Evolutionary conservation across 768 basidiomycete genomes (phyloP), one percentile per base, ranked within the genome.

Genomic region (Infundibulicybe gibba): DNA sequence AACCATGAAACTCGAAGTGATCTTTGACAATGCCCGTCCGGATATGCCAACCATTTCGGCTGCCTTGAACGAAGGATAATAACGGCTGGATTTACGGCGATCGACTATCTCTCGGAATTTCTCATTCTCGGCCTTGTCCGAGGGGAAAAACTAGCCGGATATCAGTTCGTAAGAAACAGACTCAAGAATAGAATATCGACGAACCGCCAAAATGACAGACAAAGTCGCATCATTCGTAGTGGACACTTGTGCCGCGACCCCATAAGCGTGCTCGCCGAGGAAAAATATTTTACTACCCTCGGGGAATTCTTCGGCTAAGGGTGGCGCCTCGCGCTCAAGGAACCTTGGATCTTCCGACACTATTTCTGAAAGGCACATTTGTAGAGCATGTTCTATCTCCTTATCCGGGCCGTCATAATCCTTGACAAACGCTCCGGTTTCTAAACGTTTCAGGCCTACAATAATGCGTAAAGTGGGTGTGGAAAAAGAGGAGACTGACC

Each of bases 1-100:
- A 35, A 97, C 90, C 83, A 97, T 85, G 60, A 97, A 84, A 60
- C 90, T 95, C 10, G 95, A 94, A 0, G 92, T 90, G 54, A 99
- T 90, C 65, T 84, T 90, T 10, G 94, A 87, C 12, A 99, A 65
- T 1, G 90, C 90, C 30, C 90, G 80, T 2, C 83, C 77, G 5
- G 87, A 83, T 12, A 98, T 75, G 8, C 79, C 78, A 40, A 94
- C 69, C 64, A 81, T 76, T 16, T 87, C 83, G 12, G 89, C 80
- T 20, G 85, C 85, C 50, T 76, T 81, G 68, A 85, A 93, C 0
- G 94, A 87, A 0, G 91, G 88, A 53, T 72, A 79, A 58, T 97
- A 99, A 13, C 65, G 67, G 10, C 74, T 74, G 2, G 79, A 67
- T 11, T 68, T 66, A 19, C 70, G 67, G 32, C 55, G 60, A 17